Conservation (phyloP, 331 rosid species). For the Prunus yedoensis region DNA sequence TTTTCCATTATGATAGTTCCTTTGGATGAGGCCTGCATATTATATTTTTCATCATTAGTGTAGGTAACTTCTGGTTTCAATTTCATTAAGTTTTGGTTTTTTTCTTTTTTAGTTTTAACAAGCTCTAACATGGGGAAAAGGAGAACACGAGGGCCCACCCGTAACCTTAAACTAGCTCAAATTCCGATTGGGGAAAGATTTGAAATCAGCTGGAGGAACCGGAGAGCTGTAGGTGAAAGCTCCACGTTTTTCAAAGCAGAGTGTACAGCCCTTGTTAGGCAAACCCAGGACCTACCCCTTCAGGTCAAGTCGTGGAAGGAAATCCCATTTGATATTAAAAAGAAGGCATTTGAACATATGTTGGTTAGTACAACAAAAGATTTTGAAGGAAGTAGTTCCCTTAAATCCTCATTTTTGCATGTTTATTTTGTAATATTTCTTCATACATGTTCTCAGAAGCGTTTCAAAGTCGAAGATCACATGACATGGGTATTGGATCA, state of each 20-base stretch:
- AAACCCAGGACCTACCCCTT: conserved; percentile 9
- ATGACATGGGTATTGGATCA: conserved; percentile 12
- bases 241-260: conserved; percentile 9
- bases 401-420: background rate
- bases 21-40: background rate
- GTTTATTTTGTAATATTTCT: background rate
- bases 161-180: conserved; percentile 11
- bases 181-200: conserved; percentile 11
- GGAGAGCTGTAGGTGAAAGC: conserved; percentile 13
- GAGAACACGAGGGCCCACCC: conserved; percentile 17
- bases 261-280: conserved; percentile 19
- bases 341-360: conserved; percentile 11
- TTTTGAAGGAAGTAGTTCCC: background rate
- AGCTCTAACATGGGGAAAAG: background rate
- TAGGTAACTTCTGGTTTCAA: background rate
- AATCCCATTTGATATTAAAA: conserved; percentile 17
- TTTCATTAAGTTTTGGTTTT: background rate
- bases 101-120: background rate
- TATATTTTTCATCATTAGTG: background rate
- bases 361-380: background rate
- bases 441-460: conserved; percentile 11
- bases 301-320: conserved; percentile 16
- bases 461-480: conserved; percentile 19
- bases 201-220: conserved; percentile 13
- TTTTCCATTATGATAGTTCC: background rate